These are phyloP conservation scores for Hyaloscypha hepaticicola DNA, from an alignment of 495 filamentous ascomycete genomes.

Conservation along the genomic window DNA sequence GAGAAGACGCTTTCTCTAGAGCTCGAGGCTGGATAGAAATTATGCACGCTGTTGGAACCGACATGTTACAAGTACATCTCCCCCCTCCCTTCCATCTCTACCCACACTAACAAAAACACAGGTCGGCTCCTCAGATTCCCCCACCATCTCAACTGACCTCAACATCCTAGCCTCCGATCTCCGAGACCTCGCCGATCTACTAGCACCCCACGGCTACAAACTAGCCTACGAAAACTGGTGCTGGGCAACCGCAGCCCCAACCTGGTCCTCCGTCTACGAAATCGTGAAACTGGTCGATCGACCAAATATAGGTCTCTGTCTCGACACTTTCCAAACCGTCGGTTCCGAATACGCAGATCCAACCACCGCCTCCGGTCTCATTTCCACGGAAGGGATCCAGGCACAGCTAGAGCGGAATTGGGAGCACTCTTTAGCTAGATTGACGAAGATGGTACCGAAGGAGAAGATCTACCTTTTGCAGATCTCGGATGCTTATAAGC, in stretches of 20 bases:
- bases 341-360: slow-evolving; percentile 79
- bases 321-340: slow-evolving; percentile 80
- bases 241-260: slow-evolving; percentile 71
- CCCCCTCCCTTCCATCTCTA: slow-evolving; percentile 47
- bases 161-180: slow-evolving; percentile 59
- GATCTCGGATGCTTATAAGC: slow-evolving; percentile 75
- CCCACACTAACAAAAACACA: slow-evolving; percentile 24
- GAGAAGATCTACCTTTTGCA: slow-evolving; percentile 78
- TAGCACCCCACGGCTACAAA: slow-evolving; percentile 52
- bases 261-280: slow-evolving; percentile 66
- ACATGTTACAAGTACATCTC: slow-evolving; percentile 75
- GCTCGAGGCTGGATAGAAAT: slow-evolving; percentile 70
- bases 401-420: slow-evolving; percentile 52
- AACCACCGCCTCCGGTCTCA: slow-evolving; percentile 60
- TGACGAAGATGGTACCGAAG: slow-evolving; percentile 55
- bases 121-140: slow-evolving; percentile 69
- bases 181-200: slow-evolving; percentile 60
- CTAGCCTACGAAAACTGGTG: slow-evolving; percentile 86
- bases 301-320: slow-evolving; percentile 70
- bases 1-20: slow-evolving; percentile 63
- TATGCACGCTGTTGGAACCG: slow-evolving; percentile 67
- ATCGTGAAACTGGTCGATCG: slow-evolving; percentile 61
- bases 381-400: slow-evolving; percentile 39
- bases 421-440: slow-evolving; percentile 49
- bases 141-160: slow-evolving; percentile 47